Evolutionary conservation across 805 yeast species (phyloP), one percentile per base, ranked within the genome.

Genomic region (Yarrowia sp.): DNA sequence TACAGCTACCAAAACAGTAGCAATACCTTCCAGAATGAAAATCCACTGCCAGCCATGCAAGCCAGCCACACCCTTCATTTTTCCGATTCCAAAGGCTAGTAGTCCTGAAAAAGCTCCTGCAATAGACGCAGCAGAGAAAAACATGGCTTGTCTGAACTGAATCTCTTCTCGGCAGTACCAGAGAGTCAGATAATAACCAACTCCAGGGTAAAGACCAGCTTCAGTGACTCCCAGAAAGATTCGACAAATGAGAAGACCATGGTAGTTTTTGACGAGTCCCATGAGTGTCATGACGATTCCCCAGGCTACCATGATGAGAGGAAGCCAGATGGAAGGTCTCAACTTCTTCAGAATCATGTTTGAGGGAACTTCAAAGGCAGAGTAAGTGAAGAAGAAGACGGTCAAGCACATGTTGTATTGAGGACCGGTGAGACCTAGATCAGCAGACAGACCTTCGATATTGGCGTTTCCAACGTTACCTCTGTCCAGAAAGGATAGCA

Each of bases 171-270:
- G 67, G 14, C 81, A 80, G 75, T 84, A 86, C 74, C 84, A 86
- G 87, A 84, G 84, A 28, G 88, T 83, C 44, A 85, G 82, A 47
- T 85, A 79, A 31, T 84, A 76, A 57, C 84, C 79, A 50, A 84
- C 78, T 0, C 86, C 85, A 1, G 85, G 64, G 4, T 44, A 44
- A 32, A 50, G 42, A 50, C 64, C 43, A 13, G 64, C 64, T 60
- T 60, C 64, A 7, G 45, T 47, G 33, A 50, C n/a, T 35, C 64
- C 64, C 11, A 44, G 61, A 10, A 60, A 48, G 8, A 55, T 41
- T 28, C 62, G 62, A 32, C 47, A 42, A 11, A 55, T 42, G 11
- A 55, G 9, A 17, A 55, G 38, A 1, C 62, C 62, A 10, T 42
- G 38, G 48, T 55, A 55, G 48, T 55, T 55, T 9, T 55, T 55